Evolutionary conservation across 1,284 basidiomycete genomes (phyloP).

Genomic region (Trametes versicolor): DNA sequence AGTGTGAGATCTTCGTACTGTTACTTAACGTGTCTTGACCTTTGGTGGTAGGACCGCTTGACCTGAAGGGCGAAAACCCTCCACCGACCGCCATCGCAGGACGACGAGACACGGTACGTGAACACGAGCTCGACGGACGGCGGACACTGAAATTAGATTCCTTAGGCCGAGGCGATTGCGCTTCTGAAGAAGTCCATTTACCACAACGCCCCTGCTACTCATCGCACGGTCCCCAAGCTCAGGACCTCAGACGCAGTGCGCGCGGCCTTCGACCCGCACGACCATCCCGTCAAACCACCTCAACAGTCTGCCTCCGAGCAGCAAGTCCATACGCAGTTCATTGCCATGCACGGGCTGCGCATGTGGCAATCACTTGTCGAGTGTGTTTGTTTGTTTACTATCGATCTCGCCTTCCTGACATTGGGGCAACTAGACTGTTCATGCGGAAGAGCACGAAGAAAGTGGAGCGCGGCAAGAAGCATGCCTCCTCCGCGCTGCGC

Average conservation of each 20-base stretch:
- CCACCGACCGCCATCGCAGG: constrained; percentile 72
- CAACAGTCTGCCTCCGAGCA: constrained; percentile 67
- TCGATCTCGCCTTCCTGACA: constrained; percentile 1
- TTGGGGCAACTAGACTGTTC: constrained; percentile 51
- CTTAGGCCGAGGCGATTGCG: constrained; percentile 62
- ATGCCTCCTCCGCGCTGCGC: constrained; percentile 39
- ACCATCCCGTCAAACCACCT: constrained; percentile 59
- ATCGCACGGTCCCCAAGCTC: constrained; percentile 60
- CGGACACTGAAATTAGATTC: neutral
- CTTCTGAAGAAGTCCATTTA: constrained; percentile 67
- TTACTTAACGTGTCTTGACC: neutral
- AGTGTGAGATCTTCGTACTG: constrained; percentile 1
- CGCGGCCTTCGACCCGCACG: constrained; percentile 60
- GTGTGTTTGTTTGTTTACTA: constrained; percentile 40
- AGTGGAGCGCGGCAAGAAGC: constrained; percentile 45
- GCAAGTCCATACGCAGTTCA: constrained; percentile 52
- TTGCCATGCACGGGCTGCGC: constrained; percentile 60
- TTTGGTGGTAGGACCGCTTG: constrained; percentile 54
- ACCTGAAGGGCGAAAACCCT: constrained; percentile 66
- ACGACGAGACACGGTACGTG: constrained; percentile 65
- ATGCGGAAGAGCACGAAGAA: constrained; percentile 56
- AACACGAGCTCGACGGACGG: neutral
- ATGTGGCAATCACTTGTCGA: constrained; percentile 64
- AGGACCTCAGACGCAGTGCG: constrained; percentile 55
- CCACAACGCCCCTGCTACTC: constrained; percentile 63